Base-by-base conservation (phyloP, 1,139 yeast species). In the Suhomyces terraborum region DNA sequence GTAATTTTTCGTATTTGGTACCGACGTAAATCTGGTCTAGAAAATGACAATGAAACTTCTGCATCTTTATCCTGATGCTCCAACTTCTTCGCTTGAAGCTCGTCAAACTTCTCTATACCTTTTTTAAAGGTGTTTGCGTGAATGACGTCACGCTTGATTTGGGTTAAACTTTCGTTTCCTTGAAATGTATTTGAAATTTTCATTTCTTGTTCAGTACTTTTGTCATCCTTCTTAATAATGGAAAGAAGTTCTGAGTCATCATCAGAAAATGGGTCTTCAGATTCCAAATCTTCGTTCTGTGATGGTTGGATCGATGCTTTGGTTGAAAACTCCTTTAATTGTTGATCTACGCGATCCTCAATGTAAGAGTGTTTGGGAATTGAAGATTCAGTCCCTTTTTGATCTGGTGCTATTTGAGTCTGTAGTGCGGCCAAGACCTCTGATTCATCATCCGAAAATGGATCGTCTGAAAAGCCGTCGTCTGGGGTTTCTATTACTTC, bases 11-110 rank as follows among this genome's bases (percentile, higher is more conserved):
- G 47, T 4, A 82, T 73, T 49, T 74, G 75, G 46, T 64, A 76
- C 41, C 93, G 60, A 20, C 63, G 64, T n/a, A 83, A 67, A 35
- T 73, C 75, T 1, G 68, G 58, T 38, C 81, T 64, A 1, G 62
- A 50, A 22, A 72, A 73, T 1, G 82, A 75, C 19, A 76, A 53
- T 35, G 67, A 66, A 0, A 82, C 77, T 9, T 62, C 55, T 39
- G 65, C 62, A 10, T 47, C 47, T 13, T 48, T 51, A 12, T 51
- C 56, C n/a, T 29, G 19, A 30, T 35, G 24, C 3, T 43, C 40
- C 10, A 12, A 35, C 36, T 19, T 42, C 26, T 22, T 47, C 2
- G 46, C 27, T 34, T 49, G 52, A 9, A 51, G 46, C 5, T 48
- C 38, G 27, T 64, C 70, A 7, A 61, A 52, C 14, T 48, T 54